phyloP scores from a whole-genome alignment of 148 eudicot species.

The Heliamphora exappendiculata region DNA sequence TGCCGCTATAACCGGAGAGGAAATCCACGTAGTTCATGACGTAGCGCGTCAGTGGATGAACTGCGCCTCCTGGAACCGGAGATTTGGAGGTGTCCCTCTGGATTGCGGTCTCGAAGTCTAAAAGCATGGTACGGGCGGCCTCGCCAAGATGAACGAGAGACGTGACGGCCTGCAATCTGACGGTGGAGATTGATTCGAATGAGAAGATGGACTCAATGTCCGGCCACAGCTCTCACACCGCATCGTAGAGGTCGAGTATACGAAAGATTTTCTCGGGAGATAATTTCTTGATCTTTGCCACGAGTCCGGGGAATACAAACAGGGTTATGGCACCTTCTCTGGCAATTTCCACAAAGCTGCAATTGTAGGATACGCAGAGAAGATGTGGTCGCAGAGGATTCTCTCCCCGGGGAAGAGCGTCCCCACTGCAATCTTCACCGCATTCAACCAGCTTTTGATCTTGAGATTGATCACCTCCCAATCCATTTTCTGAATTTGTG shows the following conservation, averaged over 20 bases:
- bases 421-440: slow-evolving; percentile 28
- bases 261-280: slow-evolving; percentile 47
- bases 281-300: slow-evolving; percentile 50
- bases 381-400: slow-evolving; percentile 59
- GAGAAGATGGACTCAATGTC: slow-evolving; percentile 40
- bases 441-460: slow-evolving; percentile 49
- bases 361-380: slow-evolving; percentile 34
- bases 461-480: slow-evolving; percentile 44
- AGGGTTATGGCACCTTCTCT: slow-evolving; percentile 40
- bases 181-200: slow-evolving; percentile 18
- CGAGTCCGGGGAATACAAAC: slow-evolving; percentile 42
- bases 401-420: slow-evolving; percentile 53
- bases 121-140: slow-evolving; percentile 17
- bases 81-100: slow-evolving; percentile 34
- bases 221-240: slow-evolving; percentile 32
- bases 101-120: slow-evolving; percentile 40
- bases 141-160: slow-evolving; percentile 34
- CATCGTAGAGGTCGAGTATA: slow-evolving; percentile 34
- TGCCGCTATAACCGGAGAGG: slow-evolving; percentile 34
- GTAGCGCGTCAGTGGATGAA: slow-evolving; percentile 48
- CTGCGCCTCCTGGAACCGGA: slow-evolving; percentile 29
- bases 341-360: slow-evolving; percentile 52
- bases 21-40: slow-evolving; percentile 45
- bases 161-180: slow-evolving; percentile 23
- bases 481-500: slow-evolving; percentile 46